Evolutionary conservation across 83 land plant species (phyloP), one percentile per base, ranked within the genome.

Genomic region (Picea abies): DNA sequence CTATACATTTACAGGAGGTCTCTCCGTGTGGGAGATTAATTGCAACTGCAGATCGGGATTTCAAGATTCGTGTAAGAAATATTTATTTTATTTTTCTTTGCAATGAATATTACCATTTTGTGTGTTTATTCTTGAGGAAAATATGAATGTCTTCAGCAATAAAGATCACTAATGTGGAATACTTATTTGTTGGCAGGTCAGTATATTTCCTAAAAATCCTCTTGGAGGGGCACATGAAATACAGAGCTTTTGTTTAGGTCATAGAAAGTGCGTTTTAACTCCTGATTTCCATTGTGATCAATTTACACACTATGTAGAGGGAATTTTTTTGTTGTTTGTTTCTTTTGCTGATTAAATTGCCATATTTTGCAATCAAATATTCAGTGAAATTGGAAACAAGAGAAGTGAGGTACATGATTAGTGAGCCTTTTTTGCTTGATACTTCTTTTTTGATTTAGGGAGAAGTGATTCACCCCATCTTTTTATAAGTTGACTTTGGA

Each of bases 211-310:
- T 62, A 82, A 85, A 81, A 87, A 82, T 16, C 98, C 98, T 23
- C 62, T 91, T 60, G 72, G 69, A 76, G 99, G 98, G 69, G 99
- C 95, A 39, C 98, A 92, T 91, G 98, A 97, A 69, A 97, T 97
- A 67, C 96, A 95, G 71, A 91, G 94, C 67, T 95, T 92, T 80
- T 95, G 96, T 85, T 96, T 97, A 70, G 99, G 97, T 20, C 99
- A 97, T 86, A 92, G 90, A 37, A 97, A 91, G 99, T 97, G 60
- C 83, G 90, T 86, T 26, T 78, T 47, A 23, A 69, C 39, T 39
- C 20, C 60, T 73, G 39, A 73, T 73, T 73, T 23, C 44, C 47
- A 8, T 73, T 73, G n/a, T 73, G 25, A 11, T 9, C 75, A 73
- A 4, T 73, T 73, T 73, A n/a, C 16, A 41, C 47, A 39, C 47